Evolutionary conservation across 2,329 filamentous ascomycete species (phyloP).

Genomic region (Exophiala lecanii-corni): DNA sequence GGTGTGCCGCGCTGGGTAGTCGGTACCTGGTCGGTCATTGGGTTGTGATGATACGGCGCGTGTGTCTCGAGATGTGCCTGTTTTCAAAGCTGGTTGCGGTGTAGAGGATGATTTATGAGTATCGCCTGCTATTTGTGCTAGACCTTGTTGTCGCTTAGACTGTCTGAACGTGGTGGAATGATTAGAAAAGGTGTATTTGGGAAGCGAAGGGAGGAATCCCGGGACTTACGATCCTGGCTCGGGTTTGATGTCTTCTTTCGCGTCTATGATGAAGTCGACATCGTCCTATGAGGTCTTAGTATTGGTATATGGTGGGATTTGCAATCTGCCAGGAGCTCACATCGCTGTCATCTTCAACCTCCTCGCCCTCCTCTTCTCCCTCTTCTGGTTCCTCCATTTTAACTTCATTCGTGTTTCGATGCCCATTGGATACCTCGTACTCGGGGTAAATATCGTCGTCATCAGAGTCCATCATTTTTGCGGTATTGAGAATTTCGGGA

Average conservation of each 20-base stretch:
- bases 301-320: constrained; percentile 37
- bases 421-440: constrained; percentile 15
- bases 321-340: constrained; percentile 30
- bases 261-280: constrained; percentile 48
- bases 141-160: constrained; percentile 21
- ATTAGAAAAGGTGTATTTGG: background rate
- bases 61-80: constrained; percentile 20
- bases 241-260: constrained; percentile 38
- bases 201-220: background rate
- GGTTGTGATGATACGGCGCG: constrained; percentile 30
- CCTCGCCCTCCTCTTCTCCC: constrained; percentile 24
- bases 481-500: too few species aligned
- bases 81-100: constrained; percentile 30
- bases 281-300: constrained; percentile 36
- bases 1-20: constrained; percentile 62
- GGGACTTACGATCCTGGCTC: constrained; percentile 35
- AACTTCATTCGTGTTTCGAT: constrained; percentile 14
- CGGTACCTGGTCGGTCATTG: constrained; percentile 52
- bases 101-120: constrained; percentile 34
- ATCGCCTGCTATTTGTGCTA: constrained; percentile 35
- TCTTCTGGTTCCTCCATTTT: constrained; percentile 30
- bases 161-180: background rate
- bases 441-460: constrained; percentile 26
- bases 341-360: constrained; percentile 34
- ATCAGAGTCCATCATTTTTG: constrained; percentile 25